These are phyloP conservation scores for Botrytis porri DNA, from an alignment of 2,329 filamentous ascomycete genomes.

Conservation along the genomic window DNA sequence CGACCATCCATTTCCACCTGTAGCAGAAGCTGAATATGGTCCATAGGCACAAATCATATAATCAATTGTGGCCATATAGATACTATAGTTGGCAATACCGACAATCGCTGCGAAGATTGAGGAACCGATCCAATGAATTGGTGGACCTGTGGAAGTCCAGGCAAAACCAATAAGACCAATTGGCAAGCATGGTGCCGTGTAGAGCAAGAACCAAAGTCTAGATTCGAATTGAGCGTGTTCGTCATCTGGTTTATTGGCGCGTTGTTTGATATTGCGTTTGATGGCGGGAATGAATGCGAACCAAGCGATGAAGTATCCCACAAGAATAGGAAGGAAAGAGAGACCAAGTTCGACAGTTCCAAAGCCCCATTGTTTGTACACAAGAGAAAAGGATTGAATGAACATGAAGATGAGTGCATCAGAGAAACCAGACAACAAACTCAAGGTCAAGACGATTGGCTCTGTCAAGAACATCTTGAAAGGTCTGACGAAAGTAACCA, in stretches of 20 bases:
- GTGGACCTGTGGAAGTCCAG: conserved; percentile 62
- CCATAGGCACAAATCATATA: conserved; percentile 77
- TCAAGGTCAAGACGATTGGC: conserved; percentile 69
- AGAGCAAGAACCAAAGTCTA: conserved; percentile 64
- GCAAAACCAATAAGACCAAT: conserved; percentile 70
- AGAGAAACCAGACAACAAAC: conserved; percentile 68
- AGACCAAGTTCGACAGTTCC: conserved; percentile 54
- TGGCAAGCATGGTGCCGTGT: conserved; percentile 56
- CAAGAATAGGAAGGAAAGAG: conserved; percentile 61
- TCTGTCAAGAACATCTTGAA: conserved; percentile 73
- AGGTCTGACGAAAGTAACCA: conserved; percentile 58
- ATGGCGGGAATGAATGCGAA: conserved; percentile 57
- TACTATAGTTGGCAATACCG: conserved; percentile 68
- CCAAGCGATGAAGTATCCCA: conserved; percentile 65
- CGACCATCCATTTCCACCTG: conserved; percentile 72
- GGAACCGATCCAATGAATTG: conserved; percentile 65
- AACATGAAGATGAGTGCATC: conserved; percentile 78
- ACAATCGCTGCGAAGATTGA: conserved; percentile 64
- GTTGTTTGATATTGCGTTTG: conserved; percentile 50
- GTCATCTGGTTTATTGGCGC: conserved; percentile 49
- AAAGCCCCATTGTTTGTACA: conserved; percentile 68
- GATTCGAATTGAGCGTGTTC: conserved; percentile 67
- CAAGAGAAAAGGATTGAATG: conserved; percentile 66
- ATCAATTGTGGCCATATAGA: conserved; percentile 75
- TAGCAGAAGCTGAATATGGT: conserved; percentile 69